Percentiles rank a stretch among this genome's conserved stretches.
These are phyloP conservation scores for Rhizophora mangle DNA, from an alignment of 345 rosid genomes.

Conservation along the genomic window DNA sequence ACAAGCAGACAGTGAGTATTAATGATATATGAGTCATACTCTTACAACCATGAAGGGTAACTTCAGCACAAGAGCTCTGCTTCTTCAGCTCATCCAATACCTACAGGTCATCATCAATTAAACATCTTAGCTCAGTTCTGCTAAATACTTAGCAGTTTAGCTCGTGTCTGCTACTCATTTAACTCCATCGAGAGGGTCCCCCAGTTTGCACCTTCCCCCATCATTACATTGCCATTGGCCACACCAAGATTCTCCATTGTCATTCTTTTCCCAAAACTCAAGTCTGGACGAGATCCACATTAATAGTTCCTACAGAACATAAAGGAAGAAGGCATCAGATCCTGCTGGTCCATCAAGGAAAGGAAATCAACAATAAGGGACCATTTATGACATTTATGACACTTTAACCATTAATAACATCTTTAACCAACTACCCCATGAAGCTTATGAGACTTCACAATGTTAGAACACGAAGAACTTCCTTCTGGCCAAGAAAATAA, in stretches of 20 bases:
- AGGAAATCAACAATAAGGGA: neutral
- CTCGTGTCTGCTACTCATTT: slow-evolving; percentile 23
- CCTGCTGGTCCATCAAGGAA: neutral
- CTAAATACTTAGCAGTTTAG: neutral
- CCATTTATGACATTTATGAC: no score
- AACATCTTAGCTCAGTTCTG: neutral
- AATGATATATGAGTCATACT: neutral
- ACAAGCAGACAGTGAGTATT: neutral
- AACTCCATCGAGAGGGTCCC: slow-evolving; percentile 72
- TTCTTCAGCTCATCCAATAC: slow-evolving; percentile 84
- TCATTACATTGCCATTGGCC: slow-evolving; percentile 51
- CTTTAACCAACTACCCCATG: no score
- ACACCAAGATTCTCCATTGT: slow-evolving; percentile 60
- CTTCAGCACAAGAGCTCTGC: slow-evolving; percentile 54
- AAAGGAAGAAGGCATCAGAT: slow-evolving; percentile 6
- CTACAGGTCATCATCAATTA: slow-evolving; percentile 34
- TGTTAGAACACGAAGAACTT: no score
- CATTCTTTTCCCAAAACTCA: slow-evolving; percentile 92
- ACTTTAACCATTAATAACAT: no score
- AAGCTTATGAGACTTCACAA: no score
- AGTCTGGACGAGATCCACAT: slow-evolving; percentile 93
- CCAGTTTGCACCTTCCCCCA: slow-evolving; percentile 55
- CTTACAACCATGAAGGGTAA: slow-evolving; percentile 79
- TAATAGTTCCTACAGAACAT: slow-evolving; percentile 67
- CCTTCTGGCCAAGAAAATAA: no score